A percentile compares a stretch with the other conserved stretches of the same genome.
Evolutionary conservation across 1,284 basidiomycete species (phyloP).

Genomic region (Ceratobasidium sp.): DNA sequence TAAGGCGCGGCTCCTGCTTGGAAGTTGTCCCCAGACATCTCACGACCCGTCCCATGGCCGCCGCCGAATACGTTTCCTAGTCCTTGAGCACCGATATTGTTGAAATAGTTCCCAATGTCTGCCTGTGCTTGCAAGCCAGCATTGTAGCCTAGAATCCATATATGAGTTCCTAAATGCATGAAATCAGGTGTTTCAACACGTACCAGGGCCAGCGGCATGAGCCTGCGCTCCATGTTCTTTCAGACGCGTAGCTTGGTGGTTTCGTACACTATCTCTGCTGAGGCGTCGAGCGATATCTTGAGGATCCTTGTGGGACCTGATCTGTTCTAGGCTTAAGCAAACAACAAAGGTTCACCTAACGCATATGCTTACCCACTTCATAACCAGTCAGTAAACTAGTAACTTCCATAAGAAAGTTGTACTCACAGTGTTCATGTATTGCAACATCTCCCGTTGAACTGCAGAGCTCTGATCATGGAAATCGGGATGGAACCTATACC

Average conservation of each 20-base stretch:
- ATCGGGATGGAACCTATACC: conserved; percentile 83
- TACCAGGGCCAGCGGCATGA: conserved; percentile 55
- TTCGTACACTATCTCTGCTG: conserved; percentile 71
- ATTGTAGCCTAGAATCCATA: conserved; percentile 21
- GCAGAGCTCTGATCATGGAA: conserved; percentile 75
- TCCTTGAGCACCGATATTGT: conserved; percentile 47
- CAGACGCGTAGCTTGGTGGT: conserved; percentile 76
- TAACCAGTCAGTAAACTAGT: not conserved
- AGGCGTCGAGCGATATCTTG: conserved; percentile 71
- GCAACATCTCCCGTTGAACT: conserved; percentile 81
- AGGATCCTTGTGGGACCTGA: conserved; percentile 64
- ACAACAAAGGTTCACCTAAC: conserved; percentile 48
- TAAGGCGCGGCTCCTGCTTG: not conserved
- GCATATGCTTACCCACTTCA: conserved; percentile 35
- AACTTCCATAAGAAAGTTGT: not conserved
- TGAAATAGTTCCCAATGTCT: conserved; percentile 40
- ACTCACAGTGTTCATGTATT: conserved; percentile 52
- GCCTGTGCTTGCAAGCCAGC: conserved; percentile 26
- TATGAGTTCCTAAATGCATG: conserved; percentile 55
- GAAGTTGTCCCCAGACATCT: conserved; percentile 21
- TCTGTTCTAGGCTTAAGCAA: conserved; percentile 66
- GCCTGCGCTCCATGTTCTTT: conserved; percentile 57
- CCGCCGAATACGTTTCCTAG: conserved; percentile 40
- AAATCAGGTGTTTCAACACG: conserved; percentile 40
- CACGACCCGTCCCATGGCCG: conserved; percentile 33